A percentile compares a stretch with the other conserved stretches of the same genome.
Evolutionary conservation across 2,329 filamentous ascomycete species (phyloP).

Genomic region (Claviceps maximensis): DNA sequence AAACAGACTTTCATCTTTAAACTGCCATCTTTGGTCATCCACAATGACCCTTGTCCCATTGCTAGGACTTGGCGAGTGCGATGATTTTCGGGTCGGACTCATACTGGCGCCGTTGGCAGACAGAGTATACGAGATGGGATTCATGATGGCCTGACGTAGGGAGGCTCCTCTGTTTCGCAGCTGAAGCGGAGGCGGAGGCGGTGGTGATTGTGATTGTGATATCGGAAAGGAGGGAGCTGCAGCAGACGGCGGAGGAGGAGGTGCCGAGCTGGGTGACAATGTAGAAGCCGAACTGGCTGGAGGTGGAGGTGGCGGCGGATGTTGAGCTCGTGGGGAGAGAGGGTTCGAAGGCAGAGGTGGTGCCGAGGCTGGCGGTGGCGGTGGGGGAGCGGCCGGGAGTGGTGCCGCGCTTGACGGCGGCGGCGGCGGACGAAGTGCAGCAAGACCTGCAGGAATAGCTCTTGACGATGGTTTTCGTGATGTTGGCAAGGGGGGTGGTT

Average conservation of each 20-base stretch:
- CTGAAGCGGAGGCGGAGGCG: slow-evolving; percentile 21
- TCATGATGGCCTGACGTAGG: slow-evolving; percentile 50
- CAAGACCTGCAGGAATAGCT: slow-evolving; percentile 19
- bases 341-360: slow-evolving; percentile 12
- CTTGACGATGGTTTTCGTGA: slow-evolving; percentile 42
- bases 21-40: slow-evolving; percentile 73
- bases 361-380: slow-evolving; percentile 17
- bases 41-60: slow-evolving; percentile 38
- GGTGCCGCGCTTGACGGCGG: slow-evolving; percentile 20
- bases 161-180: slow-evolving; percentile 29
- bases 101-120: slow-evolving; percentile 46
- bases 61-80: slow-evolving; percentile 17
- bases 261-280: slow-evolving; percentile 20
- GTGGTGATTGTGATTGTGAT: slow-evolving; percentile 27
- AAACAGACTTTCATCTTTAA: slow-evolving; percentile 67
- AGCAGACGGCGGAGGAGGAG: slow-evolving; percentile 17
- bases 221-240: slow-evolving; percentile 16
- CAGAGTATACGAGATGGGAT: slow-evolving; percentile 65
- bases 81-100: slow-evolving; percentile 25
- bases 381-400: slow-evolving; percentile 28
- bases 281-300: slow-evolving; percentile 19
- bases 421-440: slow-evolving; percentile 23
- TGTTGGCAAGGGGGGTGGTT: slow-evolving; percentile 50
- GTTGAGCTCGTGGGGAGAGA: slow-evolving; percentile 24
- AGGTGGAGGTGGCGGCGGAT: slow-evolving; percentile 19